Evolutionary conservation across 352 stramenopile species (phyloP), one percentile per base, ranked within the genome.

Genomic region (Pythium aphanidermatum): DNA sequence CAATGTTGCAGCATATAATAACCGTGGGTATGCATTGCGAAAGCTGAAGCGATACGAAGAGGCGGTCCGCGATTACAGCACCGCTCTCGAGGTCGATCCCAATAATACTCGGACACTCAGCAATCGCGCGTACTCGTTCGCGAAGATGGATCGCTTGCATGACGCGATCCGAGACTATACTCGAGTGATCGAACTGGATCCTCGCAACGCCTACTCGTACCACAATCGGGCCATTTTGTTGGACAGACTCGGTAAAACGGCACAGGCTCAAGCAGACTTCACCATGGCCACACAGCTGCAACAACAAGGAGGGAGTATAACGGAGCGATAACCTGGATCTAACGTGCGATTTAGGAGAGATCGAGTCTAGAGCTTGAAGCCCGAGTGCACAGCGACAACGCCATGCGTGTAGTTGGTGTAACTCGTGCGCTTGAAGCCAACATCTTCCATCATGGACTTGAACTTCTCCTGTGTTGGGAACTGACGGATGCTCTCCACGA

Each of bases 401-500:
- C 97, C 97, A 48, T 96, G 83, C 17, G 94, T 99, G 59, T 98
- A 92, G 70, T 99, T 98, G 41, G 82, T 92, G 72, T 98, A 98
- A 24, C 80, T 83, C 32, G 96, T 78, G 55, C 68, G 67, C 54
- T 92, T 57, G 69, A 99, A 98, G 29, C 96, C 96, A n/a, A 82
- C 96, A 24, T 82, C 61, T 41, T 93, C 66, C 55, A 99, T 97
- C 81, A 98, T 96, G 14, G 63, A 49, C 60, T 97, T 76, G 36
- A 99, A 95, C 58, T 96, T 79, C 13, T 98, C 84, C 68, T 99
- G 95, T 28, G 86, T 79, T n/a, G 95, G 96, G 68, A 99, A 99
- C 63, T 98, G 96, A 38, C 97, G 88, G 63, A 99, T 99, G 64
- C 91, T 98, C 68, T 99, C 97, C 11, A 99, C 97, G 19, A 99